Evolutionary conservation across 2,329 filamentous ascomycete species (phyloP), one percentile per base, ranked within the genome.

Genomic region (Ascochyta clinopodiicola): DNA sequence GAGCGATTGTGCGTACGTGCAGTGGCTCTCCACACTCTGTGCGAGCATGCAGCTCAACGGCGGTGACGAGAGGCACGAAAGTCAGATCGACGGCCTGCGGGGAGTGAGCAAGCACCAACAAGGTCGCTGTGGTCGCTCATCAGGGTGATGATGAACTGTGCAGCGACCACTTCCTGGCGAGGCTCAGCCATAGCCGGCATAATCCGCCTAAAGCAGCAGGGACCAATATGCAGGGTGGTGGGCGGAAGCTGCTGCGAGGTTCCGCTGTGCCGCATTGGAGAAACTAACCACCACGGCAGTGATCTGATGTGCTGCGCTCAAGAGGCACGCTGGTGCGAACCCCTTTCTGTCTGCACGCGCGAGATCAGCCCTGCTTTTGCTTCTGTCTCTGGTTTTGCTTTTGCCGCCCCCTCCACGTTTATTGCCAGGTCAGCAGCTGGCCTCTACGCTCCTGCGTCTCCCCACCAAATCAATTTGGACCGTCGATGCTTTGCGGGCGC

Each of bases 401-500:
- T 10, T 50, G 46, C 52, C 52, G 46, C 21, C 43, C 40, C 44
- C 51, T 45, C 52, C 52, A 51, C 52, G 38, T 4, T 39, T 46
- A 34, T 43, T 43, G 15, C 35, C 47, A n/a, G 43, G 37, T 9
- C 46, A n/a, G 35, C 13, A 7, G 10, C 45, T 55, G 51, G 45
- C 36, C 51, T 42, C 15, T 50, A 35, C 52, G 42, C 38, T 44
- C 36, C 27, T 50, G 52, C 36, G 24, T 29, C 35, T 56, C 52
- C 36, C 45, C 52, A 50, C 45, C 43, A 22, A 17, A 31, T 46
- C 21, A 22, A 22, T 27, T 50, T 36, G 46, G 42, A 13, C 36
- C 36, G 21, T 35, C 43, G 52, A 46, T 56, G 46, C 52, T 46
- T 50, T 40, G 32, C 45, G 29, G 52, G 42, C 52, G 37, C 52